Conservation (phyloP, 768 basidiomycete genomes). For the Russula foetens region DNA sequence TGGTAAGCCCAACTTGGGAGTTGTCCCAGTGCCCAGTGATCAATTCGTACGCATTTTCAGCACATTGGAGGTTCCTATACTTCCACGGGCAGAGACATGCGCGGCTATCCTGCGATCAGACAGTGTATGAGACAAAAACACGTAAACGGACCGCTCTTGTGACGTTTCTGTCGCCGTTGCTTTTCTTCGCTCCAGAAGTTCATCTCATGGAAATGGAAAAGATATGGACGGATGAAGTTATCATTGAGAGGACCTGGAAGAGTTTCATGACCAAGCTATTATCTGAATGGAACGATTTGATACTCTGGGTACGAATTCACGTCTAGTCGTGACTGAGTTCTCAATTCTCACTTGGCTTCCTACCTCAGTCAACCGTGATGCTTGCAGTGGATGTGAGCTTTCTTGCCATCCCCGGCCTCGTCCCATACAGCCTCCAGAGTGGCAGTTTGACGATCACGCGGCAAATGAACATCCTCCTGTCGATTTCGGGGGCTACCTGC, state of each 20-base stretch:
- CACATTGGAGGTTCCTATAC: slow-evolving; percentile 13
- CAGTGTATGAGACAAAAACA: no score
- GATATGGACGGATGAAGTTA: slow-evolving; percentile 4
- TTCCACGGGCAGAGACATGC: slow-evolving; percentile 10
- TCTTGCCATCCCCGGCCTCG: slow-evolving; percentile 28
- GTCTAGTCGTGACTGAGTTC: background rate
- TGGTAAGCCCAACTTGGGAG: background rate
- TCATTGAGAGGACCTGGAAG: slow-evolving; percentile 7
- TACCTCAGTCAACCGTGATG: slow-evolving; percentile 26
- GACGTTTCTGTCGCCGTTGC: background rate
- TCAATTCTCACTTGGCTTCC: background rate
- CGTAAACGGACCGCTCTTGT: background rate
- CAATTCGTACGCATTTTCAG: background rate
- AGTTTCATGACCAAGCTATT: background rate
- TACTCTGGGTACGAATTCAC: background rate
- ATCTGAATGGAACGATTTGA: background rate
- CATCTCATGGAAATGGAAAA: slow-evolving; percentile 5
- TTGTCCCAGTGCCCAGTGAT: no score
- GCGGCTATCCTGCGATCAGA: no score
- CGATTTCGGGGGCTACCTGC: slow-evolving; percentile 40
- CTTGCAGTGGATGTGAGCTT: slow-evolving; percentile 29
- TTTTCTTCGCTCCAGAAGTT: slow-evolving; percentile 10
- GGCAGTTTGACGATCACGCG: no score
- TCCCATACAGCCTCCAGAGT: background rate
- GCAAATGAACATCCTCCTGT: slow-evolving; percentile 21